Conservation (phyloP, 2,329 filamentous ascomycete species). For the Alternaria infectoria region DNA sequence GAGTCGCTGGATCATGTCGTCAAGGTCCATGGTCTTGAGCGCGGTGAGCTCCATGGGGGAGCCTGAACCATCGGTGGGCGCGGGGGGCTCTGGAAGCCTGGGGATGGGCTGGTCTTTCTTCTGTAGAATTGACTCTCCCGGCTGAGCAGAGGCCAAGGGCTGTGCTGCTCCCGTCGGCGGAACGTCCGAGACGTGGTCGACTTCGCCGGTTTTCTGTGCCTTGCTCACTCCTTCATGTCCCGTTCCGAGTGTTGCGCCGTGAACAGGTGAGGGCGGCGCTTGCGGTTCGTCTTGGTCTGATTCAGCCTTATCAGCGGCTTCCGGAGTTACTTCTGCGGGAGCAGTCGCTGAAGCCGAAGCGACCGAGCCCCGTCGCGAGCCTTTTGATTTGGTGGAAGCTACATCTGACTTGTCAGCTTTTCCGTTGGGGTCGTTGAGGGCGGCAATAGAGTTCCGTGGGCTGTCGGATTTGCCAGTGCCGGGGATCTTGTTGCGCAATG, state of each 20-base stretch:
- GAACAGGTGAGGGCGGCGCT: constrained; percentile 83
- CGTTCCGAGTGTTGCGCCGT: constrained; percentile 73
- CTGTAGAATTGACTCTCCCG: constrained; percentile 88
- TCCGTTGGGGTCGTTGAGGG: constrained; percentile 54
- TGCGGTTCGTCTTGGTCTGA: constrained; percentile 44
- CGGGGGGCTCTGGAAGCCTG: constrained; percentile 60
- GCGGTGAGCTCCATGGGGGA: constrained; percentile 83
- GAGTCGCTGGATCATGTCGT: constrained; percentile 95
- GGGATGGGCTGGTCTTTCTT: constrained; percentile 76
- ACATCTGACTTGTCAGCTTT: constrained; percentile 75
- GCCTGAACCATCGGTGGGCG: constrained; percentile 56
- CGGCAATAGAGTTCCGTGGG: constrained; percentile 73
- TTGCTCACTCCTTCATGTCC: constrained; percentile 80
- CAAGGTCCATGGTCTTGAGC: constrained; percentile 89
- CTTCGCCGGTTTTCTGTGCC: constrained; percentile 85
- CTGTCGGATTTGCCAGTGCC: constrained; percentile 76
- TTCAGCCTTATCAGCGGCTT: constrained; percentile 43
- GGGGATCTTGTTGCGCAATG: constrained; percentile 87
- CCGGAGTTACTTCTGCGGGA: constrained; percentile 51
- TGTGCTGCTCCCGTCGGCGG: constrained; percentile 71
- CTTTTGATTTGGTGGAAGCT: constrained; percentile 71
- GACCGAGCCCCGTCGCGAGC: constrained; percentile 45
- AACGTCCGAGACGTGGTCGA: constrained; percentile 91
- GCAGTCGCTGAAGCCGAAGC: constrained; percentile 35
- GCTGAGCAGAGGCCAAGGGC: constrained; percentile 67